Percentiles rank a stretch among this genome's conserved stretches.
These are phyloP conservation scores for Gossypium mustelinum DNA, from an alignment of 345 rosid genomes.

Conservation along the genomic window DNA sequence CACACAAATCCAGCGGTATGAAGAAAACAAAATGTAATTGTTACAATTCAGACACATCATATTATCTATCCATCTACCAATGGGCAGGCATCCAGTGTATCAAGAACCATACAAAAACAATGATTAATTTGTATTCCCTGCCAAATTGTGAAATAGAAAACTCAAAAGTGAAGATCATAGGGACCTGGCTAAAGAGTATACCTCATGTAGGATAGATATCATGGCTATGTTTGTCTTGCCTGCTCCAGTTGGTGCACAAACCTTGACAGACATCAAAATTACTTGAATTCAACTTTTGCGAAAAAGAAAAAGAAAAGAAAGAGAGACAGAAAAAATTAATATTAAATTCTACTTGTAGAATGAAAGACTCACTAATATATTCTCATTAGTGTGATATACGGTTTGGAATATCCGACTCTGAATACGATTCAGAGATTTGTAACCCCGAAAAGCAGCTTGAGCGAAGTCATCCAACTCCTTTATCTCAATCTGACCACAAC, in stretches of 20 bases:
- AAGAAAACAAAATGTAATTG: not conserved
- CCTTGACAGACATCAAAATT: slow-evolving; percentile 49
- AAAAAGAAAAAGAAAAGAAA: not conserved
- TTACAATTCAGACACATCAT: not conserved
- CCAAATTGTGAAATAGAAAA: slow-evolving; percentile 11
- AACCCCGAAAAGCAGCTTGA: slow-evolving; percentile 96
- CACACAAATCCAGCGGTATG: not conserved
- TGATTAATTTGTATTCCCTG: slow-evolving; percentile 1
- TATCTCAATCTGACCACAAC: slow-evolving; percentile 72
- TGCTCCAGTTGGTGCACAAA: slow-evolving; percentile 99
- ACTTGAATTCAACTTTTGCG: slow-evolving; percentile 16
- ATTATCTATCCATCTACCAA: not conserved
- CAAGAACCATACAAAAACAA: not conserved
- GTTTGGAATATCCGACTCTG: slow-evolving; percentile 92
- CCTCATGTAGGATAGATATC: slow-evolving; percentile 95
- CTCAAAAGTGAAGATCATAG: slow-evolving; percentile 13
- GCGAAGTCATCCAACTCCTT: slow-evolving; percentile 89
- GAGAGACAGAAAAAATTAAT: too few relatives aligned
- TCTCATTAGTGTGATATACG: slow-evolving; percentile 85
- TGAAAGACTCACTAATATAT: slow-evolving; percentile 66
- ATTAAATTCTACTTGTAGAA: slow-evolving; percentile 16
- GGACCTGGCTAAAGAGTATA: slow-evolving; percentile 25
- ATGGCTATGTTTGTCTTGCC: slow-evolving; percentile 98
- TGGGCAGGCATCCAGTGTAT: not conserved
- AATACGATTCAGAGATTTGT: slow-evolving; percentile 84